Conservation (phyloP, 108 stramenopile genomes). For the Skeletonema potamos region DNA sequence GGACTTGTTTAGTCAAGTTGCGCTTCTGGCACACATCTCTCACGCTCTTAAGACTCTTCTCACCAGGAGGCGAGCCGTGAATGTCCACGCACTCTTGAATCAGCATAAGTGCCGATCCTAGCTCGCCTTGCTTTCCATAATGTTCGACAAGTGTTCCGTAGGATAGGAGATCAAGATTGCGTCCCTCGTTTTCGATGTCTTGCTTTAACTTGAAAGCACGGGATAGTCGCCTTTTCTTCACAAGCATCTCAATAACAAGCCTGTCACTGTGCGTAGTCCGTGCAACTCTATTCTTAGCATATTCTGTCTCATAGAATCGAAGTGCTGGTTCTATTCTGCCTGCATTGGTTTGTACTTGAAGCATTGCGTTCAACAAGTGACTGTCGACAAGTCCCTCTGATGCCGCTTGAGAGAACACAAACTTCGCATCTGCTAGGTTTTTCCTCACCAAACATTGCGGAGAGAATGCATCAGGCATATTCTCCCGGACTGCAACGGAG, state of each 20-base stretch:
- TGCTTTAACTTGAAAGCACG: conserved; percentile 74
- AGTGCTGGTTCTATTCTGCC: conserved; percentile 67
- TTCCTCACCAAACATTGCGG: conserved; percentile 57
- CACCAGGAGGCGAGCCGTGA: conserved; percentile 72
- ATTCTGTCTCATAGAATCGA: conserved; percentile 62
- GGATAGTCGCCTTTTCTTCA: conserved; percentile 63
- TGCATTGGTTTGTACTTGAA: conserved; percentile 60
- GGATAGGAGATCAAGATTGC: conserved; percentile 66
- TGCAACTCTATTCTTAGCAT: conserved; percentile 44
- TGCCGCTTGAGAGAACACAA: conserved; percentile 55
- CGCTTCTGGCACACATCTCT: conserved; percentile 56
- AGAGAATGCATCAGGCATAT: conserved; percentile 73
- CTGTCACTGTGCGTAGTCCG: conserved; percentile 83
- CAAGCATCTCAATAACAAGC: conserved; percentile 77
- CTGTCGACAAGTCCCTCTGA: conserved; percentile 64
- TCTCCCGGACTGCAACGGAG: conserved; percentile 69
- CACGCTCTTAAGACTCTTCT: conserved; percentile 54
- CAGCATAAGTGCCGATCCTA: conserved; percentile 75
- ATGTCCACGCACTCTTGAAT: conserved; percentile 77
- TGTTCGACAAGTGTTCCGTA: conserved; percentile 82
- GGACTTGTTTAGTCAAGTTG: conserved; percentile 44
- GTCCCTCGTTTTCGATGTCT: conserved; percentile 57
- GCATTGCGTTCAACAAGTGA: conserved; percentile 72
- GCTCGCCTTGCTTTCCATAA: conserved; percentile 57
- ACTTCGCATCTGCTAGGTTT: conserved; percentile 60